A percentile compares a stretch with the other conserved stretches of the same genome.
These are phyloP conservation scores for Aspergillus cavernicola DNA, from an alignment of 495 filamentous ascomycete genomes.

Conservation along the genomic window DNA sequence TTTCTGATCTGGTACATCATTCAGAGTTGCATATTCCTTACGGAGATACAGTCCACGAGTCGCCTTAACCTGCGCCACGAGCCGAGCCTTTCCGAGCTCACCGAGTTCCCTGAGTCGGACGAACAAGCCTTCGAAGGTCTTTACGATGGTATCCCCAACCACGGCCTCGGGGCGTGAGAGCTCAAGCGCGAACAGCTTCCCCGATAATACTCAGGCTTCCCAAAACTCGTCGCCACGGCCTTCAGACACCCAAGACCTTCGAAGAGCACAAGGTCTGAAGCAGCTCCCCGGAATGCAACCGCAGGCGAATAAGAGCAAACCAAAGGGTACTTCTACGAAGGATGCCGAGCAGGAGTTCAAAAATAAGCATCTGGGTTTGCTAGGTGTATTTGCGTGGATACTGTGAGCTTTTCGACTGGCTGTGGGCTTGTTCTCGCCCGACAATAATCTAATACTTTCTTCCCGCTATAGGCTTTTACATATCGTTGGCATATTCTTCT, in stretches of 20 bases:
- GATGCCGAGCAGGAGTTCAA: conserved; percentile 40
- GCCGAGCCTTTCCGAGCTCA: background rate
- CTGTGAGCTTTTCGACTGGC: conserved; percentile 29
- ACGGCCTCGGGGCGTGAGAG: conserved; percentile 5
- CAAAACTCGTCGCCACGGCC: conserved; percentile 1
- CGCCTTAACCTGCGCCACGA: background rate
- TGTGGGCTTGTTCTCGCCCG: background rate
- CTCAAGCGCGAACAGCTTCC: conserved; percentile 1
- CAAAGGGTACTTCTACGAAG: conserved; percentile 22
- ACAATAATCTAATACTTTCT: conserved; percentile 2
- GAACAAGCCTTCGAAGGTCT: conserved; percentile 1
- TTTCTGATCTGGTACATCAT: background rate
- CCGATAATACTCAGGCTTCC: background rate
- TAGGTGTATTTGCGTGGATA: conserved; percentile 43
- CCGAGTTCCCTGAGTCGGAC: conserved; percentile 1
- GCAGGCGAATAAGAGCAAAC: conserved; percentile 17
- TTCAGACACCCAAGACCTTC: conserved; percentile 11
- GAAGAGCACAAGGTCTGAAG: conserved; percentile 17
- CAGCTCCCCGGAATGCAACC: conserved; percentile 17
- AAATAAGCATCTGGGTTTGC: conserved; percentile 35
- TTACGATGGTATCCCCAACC: conserved; percentile 12
- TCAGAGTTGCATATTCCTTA: background rate
- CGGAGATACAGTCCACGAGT: background rate
- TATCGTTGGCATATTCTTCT: conserved; percentile 78
- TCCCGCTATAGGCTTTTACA: conserved; percentile 60